A percentile compares a stretch with the other conserved stretches of the same genome.
phyloP scores from a whole-genome alignment of 2,329 filamentous ascomycete genomes.

The Diplodia intermedia region DNA sequence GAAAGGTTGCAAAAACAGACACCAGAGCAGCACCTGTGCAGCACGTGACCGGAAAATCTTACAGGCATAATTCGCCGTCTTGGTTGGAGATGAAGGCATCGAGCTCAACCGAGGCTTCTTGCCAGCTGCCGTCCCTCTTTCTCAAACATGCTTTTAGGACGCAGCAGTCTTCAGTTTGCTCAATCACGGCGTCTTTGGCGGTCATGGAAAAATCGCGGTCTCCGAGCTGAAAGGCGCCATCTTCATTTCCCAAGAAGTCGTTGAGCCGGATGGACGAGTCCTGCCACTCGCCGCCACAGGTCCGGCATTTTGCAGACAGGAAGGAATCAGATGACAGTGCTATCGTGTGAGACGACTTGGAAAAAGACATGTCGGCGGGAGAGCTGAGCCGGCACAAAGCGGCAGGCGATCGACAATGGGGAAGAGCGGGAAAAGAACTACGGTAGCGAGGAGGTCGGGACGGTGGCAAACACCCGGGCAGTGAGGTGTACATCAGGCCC shows the following conservation, averaged over 20 bases:
- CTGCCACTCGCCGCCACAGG: slow-evolving; percentile 15
- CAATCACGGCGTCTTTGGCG: neutral
- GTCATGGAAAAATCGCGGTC: slow-evolving; percentile 29
- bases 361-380: slow-evolving; percentile 6
- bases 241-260: slow-evolving; percentile 12
- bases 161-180: neutral
- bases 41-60: slow-evolving; percentile 12
- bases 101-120: slow-evolving; percentile 7
- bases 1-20: neutral
- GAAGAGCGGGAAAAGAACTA: slow-evolving; percentile 13
- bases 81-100: slow-evolving; percentile 22
- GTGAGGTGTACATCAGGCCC: slow-evolving; percentile 20
- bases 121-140: slow-evolving; percentile 10
- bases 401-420: neutral
- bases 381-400: neutral
- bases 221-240: slow-evolving; percentile 12
- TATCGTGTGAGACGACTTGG: slow-evolving; percentile 13
- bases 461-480: slow-evolving; percentile 1
- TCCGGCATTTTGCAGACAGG: slow-evolving; percentile 9
- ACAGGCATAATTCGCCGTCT: slow-evolving; percentile 17
- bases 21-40: neutral
- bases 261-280: slow-evolving; percentile 7
- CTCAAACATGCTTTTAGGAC: slow-evolving; percentile 2
- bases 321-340: slow-evolving; percentile 1
- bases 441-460: neutral